Base-by-base conservation (phyloP, 495 filamentous ascomycete genomes). In the Penicillium herquei region DNA sequence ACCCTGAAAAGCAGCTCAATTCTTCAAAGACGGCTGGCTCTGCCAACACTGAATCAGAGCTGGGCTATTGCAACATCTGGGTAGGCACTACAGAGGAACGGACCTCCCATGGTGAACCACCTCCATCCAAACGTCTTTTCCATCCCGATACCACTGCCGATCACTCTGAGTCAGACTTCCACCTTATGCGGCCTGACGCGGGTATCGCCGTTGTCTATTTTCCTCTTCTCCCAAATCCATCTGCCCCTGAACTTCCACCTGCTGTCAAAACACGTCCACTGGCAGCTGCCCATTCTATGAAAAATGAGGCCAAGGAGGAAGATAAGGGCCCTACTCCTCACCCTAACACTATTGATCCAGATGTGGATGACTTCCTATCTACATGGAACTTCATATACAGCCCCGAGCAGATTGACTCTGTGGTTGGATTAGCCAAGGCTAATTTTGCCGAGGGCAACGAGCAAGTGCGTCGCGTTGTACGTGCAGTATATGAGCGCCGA, bases 321-420 rank as follows among this genome's bases (percentile, higher is more conserved):
- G 39, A 60, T 13, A 7, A 52, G 0, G 18, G 16, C 6, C 12
- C 70, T 65, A 0, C 52, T 65, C 72, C 74, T 0, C 83, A 86
- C 16, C 88, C 93, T 1, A 79, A 80, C 6, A 87, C 83, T 48
- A 87, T 97, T 26, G 86, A 96, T 66, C 93, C 94, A 0, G 82
- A 87, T 34, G 82, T 78, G 11, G 84, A 82, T 54, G 89, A 92
- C 47, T 98, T 92, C 75, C 81, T 97, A 70, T 89, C 84, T 60
- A 98, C 94, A 1, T 98, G 94, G 94, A 98, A 97, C 68, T 97
- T 97, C 66, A 84, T 96, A 41, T 97, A 96, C 71, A 91, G 88
- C 34, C 88, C 91, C 0, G 81, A 90, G 52, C 86, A 97, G 64
- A 79, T 97, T 44, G 92, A 96, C 50, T 79, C 81, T 18, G 87